Conservation (phyloP, 805 yeast species). For the Wickerhamia fluorescens region DNA sequence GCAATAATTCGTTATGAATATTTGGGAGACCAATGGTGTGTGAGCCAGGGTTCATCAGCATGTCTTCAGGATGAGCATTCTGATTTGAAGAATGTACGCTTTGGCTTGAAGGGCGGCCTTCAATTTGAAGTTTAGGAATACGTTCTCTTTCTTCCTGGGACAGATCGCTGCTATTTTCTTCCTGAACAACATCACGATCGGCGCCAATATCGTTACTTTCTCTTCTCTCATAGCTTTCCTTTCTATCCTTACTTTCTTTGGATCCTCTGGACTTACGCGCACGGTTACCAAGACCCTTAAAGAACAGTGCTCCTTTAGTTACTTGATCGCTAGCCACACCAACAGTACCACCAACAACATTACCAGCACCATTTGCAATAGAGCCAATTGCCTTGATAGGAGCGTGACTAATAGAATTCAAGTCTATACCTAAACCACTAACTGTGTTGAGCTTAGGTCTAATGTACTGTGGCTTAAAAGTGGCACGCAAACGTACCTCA, state of each 20-base stretch:
- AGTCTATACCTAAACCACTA: conserved; percentile 34
- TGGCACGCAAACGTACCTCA: conserved; percentile 42
- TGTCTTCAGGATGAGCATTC: too few species aligned
- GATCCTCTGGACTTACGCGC: too few species aligned
- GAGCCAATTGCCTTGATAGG: conserved; percentile 17
- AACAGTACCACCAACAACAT: conserved; percentile 40
- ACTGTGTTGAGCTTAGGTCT: conserved; percentile 48
- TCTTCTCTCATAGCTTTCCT: conserved; percentile 3
- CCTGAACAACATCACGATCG: too few species aligned
- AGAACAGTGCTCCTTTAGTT: conserved; percentile 39
- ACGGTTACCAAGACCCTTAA: conserved; percentile 29
- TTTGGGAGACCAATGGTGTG: conserved; percentile 23
- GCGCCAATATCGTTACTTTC: too few species aligned
- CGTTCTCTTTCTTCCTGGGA: too few species aligned
- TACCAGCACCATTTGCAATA: conserved; percentile 21
- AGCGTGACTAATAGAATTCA: conserved; percentile 23
- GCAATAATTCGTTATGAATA: conserved; percentile 23
- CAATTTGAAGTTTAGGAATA: too few species aligned
- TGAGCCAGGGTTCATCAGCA: conserved; percentile 4
- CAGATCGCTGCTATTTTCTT: too few species aligned
- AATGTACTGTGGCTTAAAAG: conserved; percentile 58
- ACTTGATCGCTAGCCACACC: conserved; percentile 43
- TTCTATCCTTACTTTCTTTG: conserved; percentile 16
- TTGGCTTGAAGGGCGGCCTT: too few species aligned
- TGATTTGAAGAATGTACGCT: too few species aligned